Evolutionary conservation across 1,284 basidiomycete species (phyloP).

Genomic region (Ganoderma lucidum): DNA sequence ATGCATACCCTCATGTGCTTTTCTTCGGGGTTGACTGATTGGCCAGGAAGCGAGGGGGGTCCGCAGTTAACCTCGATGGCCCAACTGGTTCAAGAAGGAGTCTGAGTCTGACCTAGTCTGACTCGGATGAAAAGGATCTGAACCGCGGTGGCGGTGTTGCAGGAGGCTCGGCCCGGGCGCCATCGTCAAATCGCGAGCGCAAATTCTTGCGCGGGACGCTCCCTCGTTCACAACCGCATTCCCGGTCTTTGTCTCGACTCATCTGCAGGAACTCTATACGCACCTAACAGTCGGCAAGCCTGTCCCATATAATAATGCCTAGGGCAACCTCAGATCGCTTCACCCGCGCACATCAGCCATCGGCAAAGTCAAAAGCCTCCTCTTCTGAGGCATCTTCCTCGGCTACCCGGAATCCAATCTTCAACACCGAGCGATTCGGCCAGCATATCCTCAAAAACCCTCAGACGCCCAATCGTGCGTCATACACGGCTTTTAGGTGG

Average conservation of each 20-base stretch:
- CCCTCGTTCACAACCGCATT: background rate
- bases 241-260: no score
- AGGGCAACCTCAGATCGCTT: conserved; percentile 90
- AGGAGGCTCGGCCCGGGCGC: background rate
- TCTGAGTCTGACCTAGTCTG: no score
- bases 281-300: background rate
- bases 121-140: no score
- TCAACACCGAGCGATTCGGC: conserved; percentile 94
- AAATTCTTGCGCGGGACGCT: conserved; percentile 3
- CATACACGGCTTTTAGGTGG: background rate
- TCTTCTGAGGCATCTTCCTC: conserved; percentile 54
- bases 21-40: no score
- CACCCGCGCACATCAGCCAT: conserved; percentile 76
- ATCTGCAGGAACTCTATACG: background rate
- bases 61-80: no score
- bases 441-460: conserved; percentile 99
- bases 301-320: conserved; percentile 67
- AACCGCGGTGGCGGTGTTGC: background rate
- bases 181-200: background rate
- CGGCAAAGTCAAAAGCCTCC: conserved; percentile 63
- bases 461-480: conserved; percentile 88
- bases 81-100: no score
- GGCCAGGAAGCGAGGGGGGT: no score
- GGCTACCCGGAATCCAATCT: conserved; percentile 80
- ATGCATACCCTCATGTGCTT: no score